These are phyloP conservation scores for Thuidium tamariscinum DNA, from an alignment of 225 moss, liverwort and hornwort species.

Conservation along the genomic window DNA sequence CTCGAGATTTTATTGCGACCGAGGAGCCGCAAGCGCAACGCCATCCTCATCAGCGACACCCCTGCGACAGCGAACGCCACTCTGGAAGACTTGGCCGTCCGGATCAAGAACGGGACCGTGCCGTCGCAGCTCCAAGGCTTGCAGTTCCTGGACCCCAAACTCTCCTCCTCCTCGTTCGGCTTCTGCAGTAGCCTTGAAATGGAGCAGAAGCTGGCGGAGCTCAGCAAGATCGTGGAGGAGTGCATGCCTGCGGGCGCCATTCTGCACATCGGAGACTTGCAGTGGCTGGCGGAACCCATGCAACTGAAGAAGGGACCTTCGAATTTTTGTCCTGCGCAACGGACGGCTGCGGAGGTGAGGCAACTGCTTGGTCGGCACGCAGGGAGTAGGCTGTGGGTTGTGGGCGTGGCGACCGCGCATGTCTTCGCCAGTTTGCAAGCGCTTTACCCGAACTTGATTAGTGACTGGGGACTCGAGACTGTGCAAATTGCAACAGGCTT, in stretches of 20 bases:
- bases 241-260: constrained; percentile 66
- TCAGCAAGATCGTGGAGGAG: constrained; percentile 60
- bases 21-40: constrained; percentile 39
- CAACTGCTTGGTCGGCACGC: constrained; percentile 40
- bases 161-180: constrained; percentile 57
- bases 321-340: constrained; percentile 37
- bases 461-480: constrained; percentile 54
- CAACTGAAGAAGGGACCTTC: constrained; percentile 35
- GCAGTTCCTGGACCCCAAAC: constrained; percentile 42
- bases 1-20: constrained; percentile 29
- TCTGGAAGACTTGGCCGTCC: constrained; percentile 31
- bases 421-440: constrained; percentile 32
- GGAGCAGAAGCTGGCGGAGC: constrained; percentile 60
- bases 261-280: constrained; percentile 70
- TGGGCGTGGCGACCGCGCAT: constrained; percentile 41
- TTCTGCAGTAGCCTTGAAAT: constrained; percentile 46
- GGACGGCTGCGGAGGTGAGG: constrained; percentile 45
- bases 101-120: constrained; percentile 38
- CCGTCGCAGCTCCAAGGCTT: constrained; percentile 34
- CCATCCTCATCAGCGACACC: constrained; percentile 44
- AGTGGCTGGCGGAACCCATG: constrained; percentile 64
- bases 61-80: neutral
- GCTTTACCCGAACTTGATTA: constrained; percentile 25
- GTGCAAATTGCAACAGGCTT: constrained; percentile 12
- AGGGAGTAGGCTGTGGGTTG: constrained; percentile 53